Base-by-base conservation (phyloP, 163 green algal species). In the Scenedesmus sp. region DNA sequence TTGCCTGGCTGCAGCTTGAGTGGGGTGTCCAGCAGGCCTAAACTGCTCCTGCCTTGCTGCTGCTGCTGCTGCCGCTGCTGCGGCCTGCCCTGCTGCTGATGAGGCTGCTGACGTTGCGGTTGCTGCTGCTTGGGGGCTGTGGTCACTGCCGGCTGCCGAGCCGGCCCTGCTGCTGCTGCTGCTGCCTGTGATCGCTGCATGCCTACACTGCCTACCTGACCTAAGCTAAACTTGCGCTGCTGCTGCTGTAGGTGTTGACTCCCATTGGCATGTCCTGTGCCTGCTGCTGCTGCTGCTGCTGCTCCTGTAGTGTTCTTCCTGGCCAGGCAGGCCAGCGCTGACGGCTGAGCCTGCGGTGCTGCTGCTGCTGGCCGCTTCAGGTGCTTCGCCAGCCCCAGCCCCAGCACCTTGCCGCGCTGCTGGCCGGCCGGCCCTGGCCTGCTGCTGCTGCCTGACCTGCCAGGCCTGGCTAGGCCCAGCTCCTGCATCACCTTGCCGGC, bases 401-500 rank as follows among this genome's bases (percentile, higher is more conserved):
- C 70, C 70, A 79, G 70, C 70, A 79, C 13, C 70, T 23, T 79
- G 70, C 23, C 20, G 70, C 70, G 70, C 70, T 79, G 70, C 70
- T 79, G 70, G 70, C 70, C 52, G 70, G 70, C 23, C 23, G 2
- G 12, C 54, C 81, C 81, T 57, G 77, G 46, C 77, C 77, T 84
- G 77, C 8, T 26, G 77, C 77, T 86, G 82, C 54, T 70, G 20
- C 56, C 57, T 26, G 83, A 7, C 56, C n/a, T 74, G 83, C 54
- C 57, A 13, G n/a, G 23, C 57, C n/a, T 88, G 57, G 57, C 83
- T 26, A 90, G 16, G 8, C 86, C 86, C 46, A 90, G 86, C 5
- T 70, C 55, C 46, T 73, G 57, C 54, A 90, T 26, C 67, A 90
- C 70, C 67, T 90, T 90, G 86, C 67, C 62, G 54, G 62, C 84